Base-by-base conservation (phyloP, 345 rosid genomes). In the Adansonia digitata region DNA sequence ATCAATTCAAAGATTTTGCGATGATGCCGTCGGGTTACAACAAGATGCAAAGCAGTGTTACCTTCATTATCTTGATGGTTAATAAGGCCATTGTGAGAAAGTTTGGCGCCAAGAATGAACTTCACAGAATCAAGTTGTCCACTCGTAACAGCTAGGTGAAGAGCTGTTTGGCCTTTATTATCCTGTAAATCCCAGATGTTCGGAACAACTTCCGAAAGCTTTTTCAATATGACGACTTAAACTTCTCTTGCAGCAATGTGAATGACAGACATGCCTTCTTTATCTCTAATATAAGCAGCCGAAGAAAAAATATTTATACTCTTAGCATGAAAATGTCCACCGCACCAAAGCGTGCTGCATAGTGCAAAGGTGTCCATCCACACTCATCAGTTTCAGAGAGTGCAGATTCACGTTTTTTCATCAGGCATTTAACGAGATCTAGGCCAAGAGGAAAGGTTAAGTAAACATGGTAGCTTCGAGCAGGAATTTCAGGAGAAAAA, bases 281-380 rank as follows among this genome's bases (percentile, higher is more conserved):
- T 56, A 48, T 75, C 79, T 52, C 71, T 77, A n/a, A 45, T 18
- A 43, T 57, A 27, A 20, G 69, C 76, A n/a, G 61, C 34, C 2
- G 84, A 75, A 17, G 18, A 12, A 42, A 77, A 57, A 66, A 79
- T 1, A 74, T 82, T 49, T 78, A 56, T 17, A 76, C 74, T 3
- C 64, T 74, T 78, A 72, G 27, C 8, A 45, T 20, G 0, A 61
- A 46, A 45, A 72, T 77, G 49, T 80, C 74, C 2, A 15, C 53
- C 51, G 72, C 69, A 31, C 84, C 83, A 4, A 73, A 37, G 53
- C 64, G 69, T 26, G 77, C 78, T 14, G 86, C 83, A 35, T 83
- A 78, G 29, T 80, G 84, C 64, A 80, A 74, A 46, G 86, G 84
- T 17, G 80, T 73, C 76, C 84, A 78, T 48, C 74, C 78, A 26